Evolutionary conservation across 1,284 basidiomycete species (phyloP), one percentile per base, ranked within the genome.

Genomic region (Ustilago trichophora): DNA sequence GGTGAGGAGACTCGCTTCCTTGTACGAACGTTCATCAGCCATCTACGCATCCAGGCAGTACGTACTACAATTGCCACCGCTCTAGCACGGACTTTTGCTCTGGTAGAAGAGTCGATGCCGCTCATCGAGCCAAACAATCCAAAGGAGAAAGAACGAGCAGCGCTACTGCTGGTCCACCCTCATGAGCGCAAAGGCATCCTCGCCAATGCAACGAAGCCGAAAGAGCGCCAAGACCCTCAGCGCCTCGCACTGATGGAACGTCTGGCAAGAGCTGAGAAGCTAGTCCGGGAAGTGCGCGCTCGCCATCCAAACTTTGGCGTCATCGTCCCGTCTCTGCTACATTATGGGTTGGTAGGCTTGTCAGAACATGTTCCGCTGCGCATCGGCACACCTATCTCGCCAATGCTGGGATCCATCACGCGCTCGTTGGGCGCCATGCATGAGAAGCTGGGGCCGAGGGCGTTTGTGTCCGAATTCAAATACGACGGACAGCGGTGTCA

Each of bases 401-500:
- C 83, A 10, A 85, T 85, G 83, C 78, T 85, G 4, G 85, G 85
- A 0, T 82, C 69, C 12, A 86, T 86, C 48, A 90, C 88, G 33
- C 88, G 92, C 32, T 93, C 91, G 31, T 83, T 97, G 37, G 86
- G 88, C 47, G 91, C 93, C 72, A 88, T 94, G 34, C 93, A 91
- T 73, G 86, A 87, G 34, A 86, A 89, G 26, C 84, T 93, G 16
- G 71, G 75, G 16, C 43, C 69, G 3, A 83, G 75, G 34, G 62
- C 74, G 11, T 80, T 75, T 18, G 76, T 77, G 15, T 65, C 56
- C 33, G 92, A 94, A 82, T 85, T 85, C 77, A 93, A 93, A 82
- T 90, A 92, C 70, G 92, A 93, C 71, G 91, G 91, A 2, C 92
- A 94, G 78, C 85, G 92, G 36, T 90, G 90, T 12, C 92, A 94